Base-by-base conservation (phyloP, 108 stramenopile genomes). In the Stephanodiscus triporus region DNA sequence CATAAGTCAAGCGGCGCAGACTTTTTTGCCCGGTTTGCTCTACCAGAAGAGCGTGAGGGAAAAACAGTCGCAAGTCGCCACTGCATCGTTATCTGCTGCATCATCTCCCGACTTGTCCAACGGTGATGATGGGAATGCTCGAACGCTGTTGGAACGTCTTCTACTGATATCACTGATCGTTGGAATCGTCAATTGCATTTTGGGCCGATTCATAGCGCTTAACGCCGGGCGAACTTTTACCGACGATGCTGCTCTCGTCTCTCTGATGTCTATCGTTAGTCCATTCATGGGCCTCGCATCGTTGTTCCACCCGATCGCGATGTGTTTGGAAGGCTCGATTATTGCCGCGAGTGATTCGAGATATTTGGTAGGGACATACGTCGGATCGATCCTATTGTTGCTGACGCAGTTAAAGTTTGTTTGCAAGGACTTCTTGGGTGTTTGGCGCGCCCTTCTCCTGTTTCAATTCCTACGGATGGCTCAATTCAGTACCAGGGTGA, bases 1-100 rank as follows among this genome's bases (percentile, higher is more conserved):
- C 4, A 26, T 97, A 7, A 74, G 84, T 23, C 94, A 95, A 69
- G 83, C 92, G 2, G 90, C 94, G 16, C 97, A 98, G 73, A 89
- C 91, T 17, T 98, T 94, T 68, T 73, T 96, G 22, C 97, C 97
- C 1, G 85, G 79, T 34, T 80, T 93, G 14, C 67, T 85, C 53
- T 84, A 85, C 42, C 68, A 68, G 53, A 73, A 81, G 38, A 75
- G 24, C 36, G 23, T 73, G 38, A n/a, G 16, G 20, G 63, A 73
- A 45, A 82, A 66, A 14, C 40, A 66, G 64, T 50, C 58, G 26
- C 8, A 22, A 56, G 24, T 11, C 38, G 42, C 30, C 16, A 45
- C 19, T 26, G 29, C 20, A 26, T 13, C 60, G 23, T 24, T 26
- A 42, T 36, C 57, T 9, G 16, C 57, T 9, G 16, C 19, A 13